Percentiles rank a stretch among this genome's conserved stretches.
These are phyloP conservation scores for Ceratocystis huliohia DNA, from an alignment of 2,329 filamentous ascomycete genomes.

Conservation along the genomic window DNA sequence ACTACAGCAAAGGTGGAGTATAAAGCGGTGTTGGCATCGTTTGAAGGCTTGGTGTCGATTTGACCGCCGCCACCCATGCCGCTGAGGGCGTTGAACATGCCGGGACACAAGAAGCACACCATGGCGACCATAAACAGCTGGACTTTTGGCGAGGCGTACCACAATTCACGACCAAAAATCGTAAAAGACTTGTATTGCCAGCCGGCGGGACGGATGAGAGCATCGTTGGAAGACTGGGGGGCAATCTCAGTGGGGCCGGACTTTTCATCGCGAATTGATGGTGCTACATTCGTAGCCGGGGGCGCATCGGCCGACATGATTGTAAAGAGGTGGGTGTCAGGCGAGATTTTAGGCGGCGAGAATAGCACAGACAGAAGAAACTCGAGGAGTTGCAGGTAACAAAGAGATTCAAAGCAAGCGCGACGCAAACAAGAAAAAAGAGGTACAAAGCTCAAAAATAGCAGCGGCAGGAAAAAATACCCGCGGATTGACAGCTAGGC, in stretches of 20 bases:
- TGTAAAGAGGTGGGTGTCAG: background rate
- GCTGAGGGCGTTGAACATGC: slow-evolving; percentile 57
- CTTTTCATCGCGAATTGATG: slow-evolving; percentile 22
- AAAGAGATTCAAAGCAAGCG: no score
- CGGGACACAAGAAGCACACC: slow-evolving; percentile 51
- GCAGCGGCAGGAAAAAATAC: background rate
- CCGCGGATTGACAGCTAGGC: background rate
- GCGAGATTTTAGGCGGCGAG: no score
- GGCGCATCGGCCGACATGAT: slow-evolving; percentile 8
- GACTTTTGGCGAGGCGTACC: slow-evolving; percentile 60
- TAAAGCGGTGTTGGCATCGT: slow-evolving; percentile 56
- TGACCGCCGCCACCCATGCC: slow-evolving; percentile 54
- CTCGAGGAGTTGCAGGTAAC: no score
- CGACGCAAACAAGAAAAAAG: no score
- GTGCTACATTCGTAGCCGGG: background rate
- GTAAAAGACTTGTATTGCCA: slow-evolving; percentile 58
- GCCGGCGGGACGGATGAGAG: slow-evolving; percentile 33
- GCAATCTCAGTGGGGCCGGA: slow-evolving; percentile 14
- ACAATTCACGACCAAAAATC: slow-evolving; percentile 43
- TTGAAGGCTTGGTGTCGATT: slow-evolving; percentile 41
- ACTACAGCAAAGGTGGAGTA: slow-evolving; percentile 59
- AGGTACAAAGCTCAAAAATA: background rate
- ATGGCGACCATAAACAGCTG: slow-evolving; percentile 56
- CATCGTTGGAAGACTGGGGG: background rate
- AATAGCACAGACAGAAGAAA: no score